Conservation (phyloP, 2,329 filamentous ascomycete genomes). For the Pseudomassariella vexata region DNA sequence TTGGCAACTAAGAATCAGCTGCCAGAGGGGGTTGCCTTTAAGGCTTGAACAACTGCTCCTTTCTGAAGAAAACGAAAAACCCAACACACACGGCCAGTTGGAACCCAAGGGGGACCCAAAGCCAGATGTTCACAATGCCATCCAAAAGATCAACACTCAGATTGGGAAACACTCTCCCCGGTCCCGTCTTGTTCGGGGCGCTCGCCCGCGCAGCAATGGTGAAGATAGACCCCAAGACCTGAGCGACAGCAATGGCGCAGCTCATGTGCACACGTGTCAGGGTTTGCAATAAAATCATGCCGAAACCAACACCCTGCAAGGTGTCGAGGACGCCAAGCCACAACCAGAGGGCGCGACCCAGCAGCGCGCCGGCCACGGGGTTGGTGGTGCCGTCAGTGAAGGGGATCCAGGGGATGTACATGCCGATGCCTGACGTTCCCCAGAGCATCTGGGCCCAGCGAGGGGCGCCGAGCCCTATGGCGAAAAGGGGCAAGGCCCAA, state of each 20-base stretch:
- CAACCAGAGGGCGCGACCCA: constrained; percentile 55
- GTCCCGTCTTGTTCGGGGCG: constrained; percentile 55
- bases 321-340: constrained; percentile 63
- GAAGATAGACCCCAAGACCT: constrained; percentile 55
- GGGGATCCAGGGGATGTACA: constrained; percentile 59
- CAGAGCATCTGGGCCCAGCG: constrained; percentile 65
- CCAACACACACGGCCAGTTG: constrained; percentile 55
- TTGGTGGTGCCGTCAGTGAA: no score
- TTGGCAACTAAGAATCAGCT: no score
- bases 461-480: constrained; percentile 59
- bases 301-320: constrained; percentile 60
- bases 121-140: constrained; percentile 45
- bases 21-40: no score
- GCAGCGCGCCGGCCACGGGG: constrained; percentile 46
- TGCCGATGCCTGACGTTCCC: constrained; percentile 54
- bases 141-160: constrained; percentile 41
- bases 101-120: constrained; percentile 54
- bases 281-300: constrained; percentile 63
- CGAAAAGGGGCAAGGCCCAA: constrained; percentile 63
- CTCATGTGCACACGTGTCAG: constrained; percentile 60
- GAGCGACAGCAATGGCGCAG: constrained; percentile 54
- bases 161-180: constrained; percentile 57
- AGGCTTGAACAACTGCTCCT: constrained; percentile 52
- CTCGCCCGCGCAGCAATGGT: constrained; percentile 57
- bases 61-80: constrained; percentile 50